A percentile compares a stretch with the other conserved stretches of the same genome.
phyloP scores from a whole-genome alignment of 1,284 basidiomycete genomes.

The Hemileia vastatrix region DNA sequence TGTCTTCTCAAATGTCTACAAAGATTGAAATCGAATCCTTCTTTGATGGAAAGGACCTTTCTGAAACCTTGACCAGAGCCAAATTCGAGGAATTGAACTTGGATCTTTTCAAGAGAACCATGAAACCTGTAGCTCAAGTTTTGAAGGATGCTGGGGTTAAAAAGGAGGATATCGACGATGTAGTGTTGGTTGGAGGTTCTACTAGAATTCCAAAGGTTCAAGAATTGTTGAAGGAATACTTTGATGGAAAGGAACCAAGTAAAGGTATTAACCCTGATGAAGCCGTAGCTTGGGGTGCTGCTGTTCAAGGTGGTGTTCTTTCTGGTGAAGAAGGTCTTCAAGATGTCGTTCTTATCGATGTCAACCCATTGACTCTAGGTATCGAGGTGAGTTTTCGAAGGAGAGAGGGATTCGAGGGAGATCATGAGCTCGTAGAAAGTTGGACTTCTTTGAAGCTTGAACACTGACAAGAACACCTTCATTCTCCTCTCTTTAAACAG shows the following conservation, averaged over 20 bases:
- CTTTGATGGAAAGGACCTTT: constrained; percentile 91
- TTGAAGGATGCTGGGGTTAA: constrained; percentile 94
- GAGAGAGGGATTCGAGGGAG: too few species aligned
- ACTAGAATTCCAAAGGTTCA: constrained; percentile 98
- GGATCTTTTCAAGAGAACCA: constrained; percentile 96
- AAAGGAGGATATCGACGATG: constrained; percentile 93
- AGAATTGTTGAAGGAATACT: constrained; percentile 87
- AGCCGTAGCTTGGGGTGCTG: constrained; percentile 95
- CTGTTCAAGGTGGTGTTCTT: constrained; percentile 93
- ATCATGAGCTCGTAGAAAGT: too few species aligned
- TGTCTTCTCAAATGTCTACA: constrained; percentile 65
- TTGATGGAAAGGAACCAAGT: constrained; percentile 75
- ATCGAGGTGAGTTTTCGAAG: constrained; percentile 52
- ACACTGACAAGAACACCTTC: too few species aligned
- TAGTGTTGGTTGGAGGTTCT: constrained; percentile 82
- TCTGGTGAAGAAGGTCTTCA: constrained; percentile 71
- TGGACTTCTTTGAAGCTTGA: too few species aligned
- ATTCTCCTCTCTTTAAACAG: constrained; percentile 45
- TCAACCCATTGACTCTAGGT: constrained; percentile 85
- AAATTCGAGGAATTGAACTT: constrained; percentile 99
- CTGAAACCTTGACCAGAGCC: constrained; percentile 90
- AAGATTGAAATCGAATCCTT: constrained; percentile 71
- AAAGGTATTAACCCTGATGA: constrained; percentile 93
- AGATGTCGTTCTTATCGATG: constrained; percentile 87
- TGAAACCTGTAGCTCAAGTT: constrained; percentile 98